Evolutionary conservation across 1,139 yeast genomes (phyloP), one percentile per base, ranked within the genome.

Genomic region (Pichia sp.): DNA sequence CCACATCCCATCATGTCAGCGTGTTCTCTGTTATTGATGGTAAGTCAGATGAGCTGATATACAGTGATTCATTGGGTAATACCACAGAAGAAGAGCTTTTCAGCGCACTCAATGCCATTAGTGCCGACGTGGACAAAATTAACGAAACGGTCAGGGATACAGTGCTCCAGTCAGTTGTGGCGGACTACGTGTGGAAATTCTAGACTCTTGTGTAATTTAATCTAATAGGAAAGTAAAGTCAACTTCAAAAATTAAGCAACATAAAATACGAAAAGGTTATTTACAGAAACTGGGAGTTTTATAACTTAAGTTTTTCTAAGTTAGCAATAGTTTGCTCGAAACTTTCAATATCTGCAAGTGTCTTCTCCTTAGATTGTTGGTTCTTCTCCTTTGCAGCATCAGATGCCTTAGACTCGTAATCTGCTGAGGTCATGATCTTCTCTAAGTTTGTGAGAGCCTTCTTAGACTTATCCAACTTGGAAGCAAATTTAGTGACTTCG

Each of bases 381-480:
- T 91, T 91, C 46, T 77, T 72, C 50, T 83, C 94, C 62, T 81
- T 80, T 40, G 93, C 95, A 49, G 77, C 80, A 34, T 69, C 74
- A 50, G 77, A 78, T 42, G 95, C 96, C 74, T 88, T 91, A 46
- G 74, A 75, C 46, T 82, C 82, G 57, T 87, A 91, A 61, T 88
- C 95, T 51, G 81, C 68, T 46, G 85, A 84, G 48, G 65, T 60
- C 44, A 84, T 73, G 43, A 76, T 72, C 63, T 78, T 79, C 50
- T 72, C 71, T 38, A 79, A 64, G 42, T 66, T 61, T 30, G 63
- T 64, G 52, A 72, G 68, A 38, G 67, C 56, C 50, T 66, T 69
- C 45, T 60, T 58, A 28, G 71, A 65, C 60, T 76, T 78, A 40
- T 63, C 69, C 55, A 87, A 70, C 66, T 83, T 87, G 72, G 76